Conservation (phyloP, 371 early-diverging fungal genomes). For the Smittium mucronatum region DNA sequence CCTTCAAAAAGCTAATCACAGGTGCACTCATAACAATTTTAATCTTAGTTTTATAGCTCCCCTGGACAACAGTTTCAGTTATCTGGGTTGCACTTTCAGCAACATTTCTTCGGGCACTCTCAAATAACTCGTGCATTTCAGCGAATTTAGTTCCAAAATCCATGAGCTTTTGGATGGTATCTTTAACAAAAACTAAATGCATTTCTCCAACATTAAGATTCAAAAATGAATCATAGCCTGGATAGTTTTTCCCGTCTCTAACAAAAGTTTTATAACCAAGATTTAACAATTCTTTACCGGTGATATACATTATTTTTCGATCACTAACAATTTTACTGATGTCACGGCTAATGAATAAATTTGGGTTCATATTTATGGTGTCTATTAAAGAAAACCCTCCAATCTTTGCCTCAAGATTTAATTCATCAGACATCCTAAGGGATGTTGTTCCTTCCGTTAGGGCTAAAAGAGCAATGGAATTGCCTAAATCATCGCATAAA, state of each 20-base stretch:
- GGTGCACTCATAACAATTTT: constrained; percentile 78
- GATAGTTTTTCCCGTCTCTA: constrained; percentile 35
- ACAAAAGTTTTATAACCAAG: constrained; percentile 73
- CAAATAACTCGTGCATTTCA: constrained; percentile 75
- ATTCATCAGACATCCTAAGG: constrained; percentile 43
- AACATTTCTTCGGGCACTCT: constrained; percentile 73
- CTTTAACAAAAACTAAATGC: constrained; percentile 55
- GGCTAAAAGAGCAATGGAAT: constrained; percentile 58
- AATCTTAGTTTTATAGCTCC: constrained; percentile 62
- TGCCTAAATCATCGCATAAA: constrained; percentile 66
- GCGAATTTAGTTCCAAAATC: constrained; percentile 63
- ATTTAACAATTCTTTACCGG: constrained; percentile 79
- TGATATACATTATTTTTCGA: constrained; percentile 60
- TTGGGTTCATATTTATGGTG: constrained; percentile 34
- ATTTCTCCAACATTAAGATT: constrained; percentile 68
- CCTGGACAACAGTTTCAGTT: constrained; percentile 49
- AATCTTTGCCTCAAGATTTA: constrained; percentile 65
- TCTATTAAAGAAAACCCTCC: constrained; percentile 71
- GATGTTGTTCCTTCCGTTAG: constrained; percentile 59
- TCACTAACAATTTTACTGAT: constrained; percentile 6
- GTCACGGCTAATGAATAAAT: constrained; percentile 20
- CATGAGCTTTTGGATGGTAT: constrained; percentile 40
- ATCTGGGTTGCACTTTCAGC: constrained; percentile 63
- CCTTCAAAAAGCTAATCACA: constrained; percentile 72
- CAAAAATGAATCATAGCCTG: constrained; percentile 76